Evolutionary conservation across 2,329 filamentous ascomycete genomes (phyloP).

Genomic region (Talaromyces sp.): DNA sequence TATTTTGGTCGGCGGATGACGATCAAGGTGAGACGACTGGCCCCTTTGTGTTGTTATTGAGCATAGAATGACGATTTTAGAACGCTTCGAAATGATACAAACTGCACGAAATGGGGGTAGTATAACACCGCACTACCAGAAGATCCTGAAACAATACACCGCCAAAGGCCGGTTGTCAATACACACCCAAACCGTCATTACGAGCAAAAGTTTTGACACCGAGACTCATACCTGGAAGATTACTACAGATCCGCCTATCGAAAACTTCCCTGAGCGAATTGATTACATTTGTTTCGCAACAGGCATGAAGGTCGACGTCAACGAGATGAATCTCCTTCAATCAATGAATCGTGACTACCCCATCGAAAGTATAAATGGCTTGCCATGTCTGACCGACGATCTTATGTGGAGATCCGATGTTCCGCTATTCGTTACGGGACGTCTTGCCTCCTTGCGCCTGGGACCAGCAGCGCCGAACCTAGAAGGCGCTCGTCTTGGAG

Average conservation of each 20-base stretch:
- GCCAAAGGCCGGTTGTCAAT: slow-evolving; percentile 53
- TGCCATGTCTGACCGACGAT: slow-evolving; percentile 72
- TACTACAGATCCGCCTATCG: slow-evolving; percentile 52
- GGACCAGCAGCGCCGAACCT: slow-evolving; percentile 72
- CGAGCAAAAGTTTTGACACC: slow-evolving; percentile 50
- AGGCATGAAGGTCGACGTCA: slow-evolving; percentile 63
- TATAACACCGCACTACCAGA: slow-evolving; percentile 66
- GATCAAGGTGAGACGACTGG: slow-evolving; percentile 49
- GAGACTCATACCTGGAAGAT: slow-evolving; percentile 50
- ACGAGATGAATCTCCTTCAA: slow-evolving; percentile 58
- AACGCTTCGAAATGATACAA: slow-evolving; percentile 64
- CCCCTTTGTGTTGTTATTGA: background rate
- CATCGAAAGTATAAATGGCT: slow-evolving; percentile 59
- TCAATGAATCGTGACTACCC: slow-evolving; percentile 59
- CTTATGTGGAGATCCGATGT: slow-evolving; percentile 72
- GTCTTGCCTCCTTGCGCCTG: slow-evolving; percentile 63
- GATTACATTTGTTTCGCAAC: slow-evolving; percentile 76
- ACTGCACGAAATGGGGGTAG: slow-evolving; percentile 71
- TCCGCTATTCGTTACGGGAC: slow-evolving; percentile 68
- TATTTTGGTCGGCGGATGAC: slow-evolving; percentile 72
- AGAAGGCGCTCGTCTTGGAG: slow-evolving; percentile 68
- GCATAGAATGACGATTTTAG: slow-evolving; percentile 27
- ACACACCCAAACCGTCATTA: slow-evolving; percentile 57
- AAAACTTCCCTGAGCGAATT: slow-evolving; percentile 45
- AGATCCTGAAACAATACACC: slow-evolving; percentile 62